Base-by-base conservation (phyloP, 2,329 filamentous ascomycete genomes). In the Diaporthe sp. region DNA sequence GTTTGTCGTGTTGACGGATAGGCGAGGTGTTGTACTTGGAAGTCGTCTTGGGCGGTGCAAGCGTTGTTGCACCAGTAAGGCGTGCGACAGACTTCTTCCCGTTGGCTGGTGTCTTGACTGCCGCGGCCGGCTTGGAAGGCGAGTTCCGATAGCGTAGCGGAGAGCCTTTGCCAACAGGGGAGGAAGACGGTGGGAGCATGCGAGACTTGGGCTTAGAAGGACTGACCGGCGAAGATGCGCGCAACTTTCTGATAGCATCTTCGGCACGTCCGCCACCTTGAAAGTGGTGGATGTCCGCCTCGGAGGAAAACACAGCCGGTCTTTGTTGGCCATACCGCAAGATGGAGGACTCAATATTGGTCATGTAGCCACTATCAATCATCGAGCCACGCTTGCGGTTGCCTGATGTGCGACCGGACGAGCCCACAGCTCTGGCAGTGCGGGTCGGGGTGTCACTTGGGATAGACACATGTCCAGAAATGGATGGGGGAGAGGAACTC, bases 301-400 rank as follows among this genome's bases (percentile, higher is more conserved):
- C 95, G 0, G 95, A 96, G 5, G 76, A 77, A 37, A 77, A 77
- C 4, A 77, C 76, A 28, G 70, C 46, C 19, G 58, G 73, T 53
- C 73, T 76, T 44, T 75, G 76, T 92, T 65, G 94, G 92, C 76
- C 96, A 91, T 82, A 95, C 90, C 73, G 76, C 55, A 77, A 28
- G 19, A 90, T 95, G 0, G 97, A 98, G 3, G 97, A 98, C 80
- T 98, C 96, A 25, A 98, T 89, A 0, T 96, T 98, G 1, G 97
- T 98, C 82, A 98, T 98, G 84, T 98, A 99, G 55, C 97, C 97
- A 82, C 96, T 98, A 84, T 99, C 97, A 67, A 75, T 71, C 87
- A 97, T 93, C 17, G 94, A 93, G 42, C 91, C 90, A 80, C 94
- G 91, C 83, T 95, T 96, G 79, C 94, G 93, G 85, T 94, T 95